Evolutionary conservation across 805 yeast genomes (phyloP), one percentile per base, ranked within the genome.

Genomic region (Schwanniomyces pseudopolymorphus): DNA sequence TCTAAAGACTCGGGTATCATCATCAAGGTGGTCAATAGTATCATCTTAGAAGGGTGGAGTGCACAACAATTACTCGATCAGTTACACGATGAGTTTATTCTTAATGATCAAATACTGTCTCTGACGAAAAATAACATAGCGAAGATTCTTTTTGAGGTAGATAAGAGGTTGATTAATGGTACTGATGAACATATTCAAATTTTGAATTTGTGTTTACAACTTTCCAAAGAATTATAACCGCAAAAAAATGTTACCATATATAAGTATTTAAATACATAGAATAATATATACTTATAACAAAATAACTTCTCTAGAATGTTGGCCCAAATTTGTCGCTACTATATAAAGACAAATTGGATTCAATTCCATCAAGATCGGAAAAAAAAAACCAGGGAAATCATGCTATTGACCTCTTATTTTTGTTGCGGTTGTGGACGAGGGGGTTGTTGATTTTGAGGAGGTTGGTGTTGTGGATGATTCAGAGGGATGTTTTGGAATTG

Each of bases 141-240:
- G 0, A 66, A 74, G 58, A 66, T 81, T 5, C 64, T 94, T 21
- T 89, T 90, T 56, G 85, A 83, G 37, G 77, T 89, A 0, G 98
- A 92, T 63, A 78, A 80, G 42, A 78, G 83, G 44, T 71, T 92
- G 45, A 78, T 83, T 44, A 89, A 83, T 59, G 99, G 99, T 13
- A 81, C 96, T 3, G 95, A 90, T 57, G 99, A 92, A 62, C 89
- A 87, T 48, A 69, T 92, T 24, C 96, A 88, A 56, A 58, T 94
- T 19, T 74, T 92, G 53, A 86, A 87, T 55, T 72, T 89, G 53
- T 61, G 64, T 42, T 56, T 72, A 47, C 66, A 64, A 49, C 49
- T 71, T 0, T 51, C 74, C 5, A 53, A 52, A 17, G 50, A 40
- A n/a, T 43, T 59, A 24, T 59, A 45, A 37, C 36, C 21, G 41